These are phyloP conservation scores for Clarkia xantiana DNA, from an alignment of 345 rosid species.

Conservation along the genomic window DNA sequence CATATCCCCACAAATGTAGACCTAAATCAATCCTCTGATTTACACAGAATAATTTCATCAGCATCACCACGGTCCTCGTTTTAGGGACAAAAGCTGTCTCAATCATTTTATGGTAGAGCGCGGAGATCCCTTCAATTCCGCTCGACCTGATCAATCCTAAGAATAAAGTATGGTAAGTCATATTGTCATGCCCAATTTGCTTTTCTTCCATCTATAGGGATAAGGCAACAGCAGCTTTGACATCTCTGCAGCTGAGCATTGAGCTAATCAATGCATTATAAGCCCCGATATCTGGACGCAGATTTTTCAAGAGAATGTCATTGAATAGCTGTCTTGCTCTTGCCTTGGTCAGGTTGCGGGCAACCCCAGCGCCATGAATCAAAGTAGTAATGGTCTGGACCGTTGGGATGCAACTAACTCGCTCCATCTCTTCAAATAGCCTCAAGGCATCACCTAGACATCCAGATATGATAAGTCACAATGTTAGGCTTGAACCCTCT, in stretches of 20 bases:
- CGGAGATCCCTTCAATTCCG: slow-evolving; percentile 34
- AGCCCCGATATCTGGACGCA: slow-evolving; percentile 45
- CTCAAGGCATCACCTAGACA: slow-evolving; percentile 65
- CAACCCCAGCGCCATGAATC: slow-evolving; percentile 74
- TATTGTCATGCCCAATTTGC: slow-evolving; percentile 31
- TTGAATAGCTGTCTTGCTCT: slow-evolving; percentile 66
- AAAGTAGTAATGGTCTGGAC: slow-evolving; percentile 64
- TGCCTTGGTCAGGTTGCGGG: slow-evolving; percentile 36
- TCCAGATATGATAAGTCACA: slow-evolving; percentile 44
- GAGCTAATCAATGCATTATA: slow-evolving; percentile 70
- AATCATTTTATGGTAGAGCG: slow-evolving; percentile 43
- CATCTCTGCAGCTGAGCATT: slow-evolving; percentile 31
- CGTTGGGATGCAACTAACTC: slow-evolving; percentile 19
- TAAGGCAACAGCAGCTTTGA: slow-evolving; percentile 36
- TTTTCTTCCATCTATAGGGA: slow-evolving; percentile 69
- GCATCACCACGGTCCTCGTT: slow-evolving; percentile 59
- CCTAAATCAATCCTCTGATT: slow-evolving; percentile 44
- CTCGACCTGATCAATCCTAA: slow-evolving; percentile 50
- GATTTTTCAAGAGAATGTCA: slow-evolving; percentile 35
- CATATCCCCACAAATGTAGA: slow-evolving; percentile 43
- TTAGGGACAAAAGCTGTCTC: slow-evolving; percentile 41
- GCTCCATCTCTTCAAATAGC: slow-evolving; percentile 64
- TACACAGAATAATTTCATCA: slow-evolving; percentile 63
- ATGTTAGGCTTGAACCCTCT: slow-evolving; percentile 53
- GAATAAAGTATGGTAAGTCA: slow-evolving; percentile 59